Base-by-base conservation (phyloP, 73 alveolate species). In the Stentor coeruleus region DNA sequence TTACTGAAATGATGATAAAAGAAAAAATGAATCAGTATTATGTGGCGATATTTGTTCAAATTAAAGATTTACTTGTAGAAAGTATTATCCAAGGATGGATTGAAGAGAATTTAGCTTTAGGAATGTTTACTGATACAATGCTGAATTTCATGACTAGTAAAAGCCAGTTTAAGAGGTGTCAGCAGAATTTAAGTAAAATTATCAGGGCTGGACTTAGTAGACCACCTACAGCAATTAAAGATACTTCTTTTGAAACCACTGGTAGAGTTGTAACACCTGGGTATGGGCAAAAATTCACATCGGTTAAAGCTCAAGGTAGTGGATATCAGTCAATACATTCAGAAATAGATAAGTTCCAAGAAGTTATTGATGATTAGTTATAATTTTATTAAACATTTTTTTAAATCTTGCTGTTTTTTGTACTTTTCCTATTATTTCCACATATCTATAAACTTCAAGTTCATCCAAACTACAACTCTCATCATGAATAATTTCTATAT, bases 81-180 rank as follows among this genome's bases (percentile, higher is more conserved):
- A 11, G 49, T 66, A 20, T 66, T 0, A 20, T 37, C 26, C 20
- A 66, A 11, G 36, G 15, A 1, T 66, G 79, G 79, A 20, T 66
- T 20, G 39, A 66, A 15, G 79, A 66, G 33, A 66, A 33, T 2
- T 26, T 66, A 40, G 39, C 39, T 28, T 20, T 2, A 20, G 37
- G 11, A 15, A 20, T 66, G n/a, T 66, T 66, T 33, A 33, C 39
- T 33, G 79, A 66, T 66, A 31, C 37, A 66, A 11, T 66, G 15
- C 15, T 66, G 33, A 66, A 66, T 33, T 66, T 20, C 79, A 20
- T 14, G 39, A 66, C 79, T 26, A 20, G 40, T 66, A 0, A 2
- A 0, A 66, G 39, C n/a, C 79, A 66, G 39, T 66, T 66, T 33
- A 33, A 66, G 36, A 20, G 79, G 15, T 66, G 79, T 40, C 36